Percentiles rank a stretch among this genome's conserved stretches.
These are phyloP conservation scores for Lasiodiplodia theobromae DNA, from an alignment of 2,329 filamentous ascomycete species.

Conservation along the genomic window DNA sequence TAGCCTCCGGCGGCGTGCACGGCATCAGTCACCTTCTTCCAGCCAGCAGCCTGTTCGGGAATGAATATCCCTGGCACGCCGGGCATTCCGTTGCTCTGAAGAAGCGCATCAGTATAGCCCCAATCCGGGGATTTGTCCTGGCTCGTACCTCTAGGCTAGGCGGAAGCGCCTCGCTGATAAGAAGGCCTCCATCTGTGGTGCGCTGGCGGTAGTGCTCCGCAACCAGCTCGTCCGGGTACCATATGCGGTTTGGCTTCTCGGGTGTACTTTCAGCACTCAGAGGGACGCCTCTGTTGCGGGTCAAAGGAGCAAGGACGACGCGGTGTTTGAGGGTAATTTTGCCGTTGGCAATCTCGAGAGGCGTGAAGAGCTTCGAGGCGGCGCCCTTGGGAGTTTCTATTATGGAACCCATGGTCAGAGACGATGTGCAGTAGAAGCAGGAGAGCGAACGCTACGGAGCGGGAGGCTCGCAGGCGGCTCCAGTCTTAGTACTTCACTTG, in stretches of 20 bases:
- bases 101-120: neutral
- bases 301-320: conserved; percentile 49
- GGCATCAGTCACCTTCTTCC: conserved; percentile 59
- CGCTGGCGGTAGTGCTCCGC: conserved; percentile 64
- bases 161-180: conserved; percentile 66
- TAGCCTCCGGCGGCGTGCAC: conserved; percentile 60
- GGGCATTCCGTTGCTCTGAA: conserved; percentile 39
- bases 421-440: neutral
- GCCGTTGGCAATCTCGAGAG: conserved; percentile 43
- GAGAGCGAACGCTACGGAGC: neutral
- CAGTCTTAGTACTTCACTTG: conserved; percentile 4
- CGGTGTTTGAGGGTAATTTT: conserved; percentile 47
- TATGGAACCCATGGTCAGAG: conserved; percentile 24
- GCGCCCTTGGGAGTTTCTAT: conserved; percentile 30
- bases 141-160: conserved; percentile 52
- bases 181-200: conserved; percentile 61
- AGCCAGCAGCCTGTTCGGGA: conserved; percentile 54
- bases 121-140: neutral
- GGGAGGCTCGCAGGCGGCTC: neutral
- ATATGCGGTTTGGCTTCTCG: conserved; percentile 58
- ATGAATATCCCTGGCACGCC: conserved; percentile 43
- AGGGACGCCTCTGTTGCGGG: conserved; percentile 56
- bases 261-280: conserved; percentile 50
- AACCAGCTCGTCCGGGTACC: conserved; percentile 55
- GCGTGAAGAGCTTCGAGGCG: conserved; percentile 45